Conservation (phyloP, 345 rosid genomes). For the Eucalyptus curtisii region DNA sequence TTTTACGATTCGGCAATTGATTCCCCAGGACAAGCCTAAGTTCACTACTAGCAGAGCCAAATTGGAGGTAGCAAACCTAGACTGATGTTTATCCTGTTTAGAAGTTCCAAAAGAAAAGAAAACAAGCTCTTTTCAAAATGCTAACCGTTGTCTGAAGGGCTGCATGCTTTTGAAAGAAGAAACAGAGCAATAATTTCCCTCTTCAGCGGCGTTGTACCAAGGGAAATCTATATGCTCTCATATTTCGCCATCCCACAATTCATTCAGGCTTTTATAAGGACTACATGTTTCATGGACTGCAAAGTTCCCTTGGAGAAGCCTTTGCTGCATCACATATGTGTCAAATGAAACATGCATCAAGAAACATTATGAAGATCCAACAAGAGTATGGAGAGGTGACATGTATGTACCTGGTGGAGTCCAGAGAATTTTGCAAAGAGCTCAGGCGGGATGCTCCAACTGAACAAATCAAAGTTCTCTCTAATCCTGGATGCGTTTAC, state of each 20-base stretch:
- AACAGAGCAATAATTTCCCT: constrained; percentile 1
- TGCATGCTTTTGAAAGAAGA: constrained; percentile 9
- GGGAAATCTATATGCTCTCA: background rate
- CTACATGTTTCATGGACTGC: constrained; percentile 30
- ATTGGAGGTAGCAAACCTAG: background rate
- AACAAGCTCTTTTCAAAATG: background rate
- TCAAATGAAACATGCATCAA: background rate
- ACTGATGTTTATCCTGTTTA: background rate
- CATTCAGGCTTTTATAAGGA: constrained; percentile 38
- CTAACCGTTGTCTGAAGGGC: background rate
- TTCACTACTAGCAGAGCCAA: background rate
- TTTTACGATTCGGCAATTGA: background rate
- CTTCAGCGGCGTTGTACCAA: background rate
- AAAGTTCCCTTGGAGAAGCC: constrained; percentile 44
- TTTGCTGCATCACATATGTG: constrained; percentile 16
- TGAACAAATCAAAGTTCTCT: constrained; percentile 31
- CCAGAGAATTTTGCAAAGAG: constrained; percentile 21
- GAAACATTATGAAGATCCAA: background rate
- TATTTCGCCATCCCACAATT: constrained; percentile 50
- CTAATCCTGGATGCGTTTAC: constrained; percentile 33
- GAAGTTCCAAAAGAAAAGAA: background rate
- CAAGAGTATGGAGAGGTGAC: background rate
- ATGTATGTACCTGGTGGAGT: constrained; percentile 27
- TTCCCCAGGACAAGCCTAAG: background rate
- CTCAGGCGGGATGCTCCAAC: constrained; percentile 41